Evolutionary conservation across 352 stramenopile species (phyloP), one percentile per base, ranked within the genome.

Genomic region (Globisporangium parvum): DNA sequence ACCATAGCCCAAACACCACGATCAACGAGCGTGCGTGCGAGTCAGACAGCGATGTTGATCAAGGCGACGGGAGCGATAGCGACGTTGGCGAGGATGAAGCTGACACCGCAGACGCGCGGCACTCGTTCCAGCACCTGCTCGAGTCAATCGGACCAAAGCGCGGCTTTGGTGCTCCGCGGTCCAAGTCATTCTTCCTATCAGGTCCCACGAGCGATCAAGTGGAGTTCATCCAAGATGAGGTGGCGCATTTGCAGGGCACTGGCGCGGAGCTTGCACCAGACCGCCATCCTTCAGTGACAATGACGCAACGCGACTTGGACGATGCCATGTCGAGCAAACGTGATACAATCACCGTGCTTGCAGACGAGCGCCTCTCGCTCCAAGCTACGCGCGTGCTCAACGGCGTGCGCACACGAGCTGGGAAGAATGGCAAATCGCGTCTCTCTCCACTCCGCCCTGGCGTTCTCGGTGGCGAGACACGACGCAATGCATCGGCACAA

Each of bases 71-170:
- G n/a, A n/a, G n/a, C 20, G 26, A 56, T 42, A 47, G 24, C 15
- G 55, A 41, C 9, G 17, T 14, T 51, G 24, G 6, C 3, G 40
- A 48, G 8, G 31, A 46, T 6, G 47, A 55, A 21, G 20, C 51
- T 42, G 33, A 59, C 21, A 2, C 55, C 55, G 35, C 49, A 31
- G 50, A 64, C 42, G 49, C 67, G 42, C 51, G 11, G 44, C 60
- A 60, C 31, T 67, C 68, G 0, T 88, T 88, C 28, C 78, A 87
- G 51, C 59, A 75, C 23, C 62, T 88, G 2, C 47, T 88, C 6
- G 75, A 86, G 21, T 63, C 66, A 10, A 57, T 76, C 20, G 33
- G 47, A 20, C 47, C 60, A 18, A 59, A 59, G 37, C 51, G 57
- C 18, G 51, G 57, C 3, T 44, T 50, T 21, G 59, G 42, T 1